Evolutionary conservation across 495 filamentous ascomycete genomes (phyloP).

Genomic region (Parathielavia appendiculata): DNA sequence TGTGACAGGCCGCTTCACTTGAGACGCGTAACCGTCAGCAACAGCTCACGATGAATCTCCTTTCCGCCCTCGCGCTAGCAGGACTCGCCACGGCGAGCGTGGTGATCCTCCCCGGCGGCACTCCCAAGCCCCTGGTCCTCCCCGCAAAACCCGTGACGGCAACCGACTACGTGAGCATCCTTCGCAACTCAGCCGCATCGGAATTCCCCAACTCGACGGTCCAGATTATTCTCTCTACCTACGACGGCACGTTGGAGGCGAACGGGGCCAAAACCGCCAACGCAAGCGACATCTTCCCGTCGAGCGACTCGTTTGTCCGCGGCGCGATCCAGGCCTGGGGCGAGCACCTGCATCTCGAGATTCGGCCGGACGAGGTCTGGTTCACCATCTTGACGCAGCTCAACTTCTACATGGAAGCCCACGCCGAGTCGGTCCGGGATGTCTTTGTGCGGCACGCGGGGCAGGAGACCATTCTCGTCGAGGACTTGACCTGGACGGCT

Average conservation of each 20-base stretch:
- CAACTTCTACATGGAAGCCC: conserved; percentile 48
- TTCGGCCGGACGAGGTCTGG: conserved; percentile 59
- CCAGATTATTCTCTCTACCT: conserved; percentile 10
- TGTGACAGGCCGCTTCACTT: not conserved
- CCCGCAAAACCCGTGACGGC: not conserved
- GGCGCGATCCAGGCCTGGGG: conserved; percentile 47
- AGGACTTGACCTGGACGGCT: conserved; percentile 18
- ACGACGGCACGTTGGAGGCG: conserved; percentile 11
- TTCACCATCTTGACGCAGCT: conserved; percentile 52
- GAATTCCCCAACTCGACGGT: conserved; percentile 13
- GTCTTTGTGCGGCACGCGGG: conserved; percentile 44
- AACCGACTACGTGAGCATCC: conserved; percentile 1
- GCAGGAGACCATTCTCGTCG: conserved; percentile 36
- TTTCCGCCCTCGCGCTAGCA: not conserved
- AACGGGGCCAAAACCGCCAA: not conserved
- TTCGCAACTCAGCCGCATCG: not conserved
- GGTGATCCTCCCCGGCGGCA: conserved; percentile 8
- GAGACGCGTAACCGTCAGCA: too few relatives aligned
- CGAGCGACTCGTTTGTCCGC: conserved; percentile 46
- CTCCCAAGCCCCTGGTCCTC: not conserved
- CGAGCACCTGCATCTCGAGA: conserved; percentile 45
- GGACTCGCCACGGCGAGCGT: not conserved
- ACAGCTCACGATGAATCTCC: not conserved
- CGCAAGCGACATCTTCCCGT: conserved; percentile 19
- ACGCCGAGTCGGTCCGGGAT: conserved; percentile 41